phyloP scores from a whole-genome alignment of 2,329 filamentous ascomycete species.

The Hansfordia pulvinata region DNA sequence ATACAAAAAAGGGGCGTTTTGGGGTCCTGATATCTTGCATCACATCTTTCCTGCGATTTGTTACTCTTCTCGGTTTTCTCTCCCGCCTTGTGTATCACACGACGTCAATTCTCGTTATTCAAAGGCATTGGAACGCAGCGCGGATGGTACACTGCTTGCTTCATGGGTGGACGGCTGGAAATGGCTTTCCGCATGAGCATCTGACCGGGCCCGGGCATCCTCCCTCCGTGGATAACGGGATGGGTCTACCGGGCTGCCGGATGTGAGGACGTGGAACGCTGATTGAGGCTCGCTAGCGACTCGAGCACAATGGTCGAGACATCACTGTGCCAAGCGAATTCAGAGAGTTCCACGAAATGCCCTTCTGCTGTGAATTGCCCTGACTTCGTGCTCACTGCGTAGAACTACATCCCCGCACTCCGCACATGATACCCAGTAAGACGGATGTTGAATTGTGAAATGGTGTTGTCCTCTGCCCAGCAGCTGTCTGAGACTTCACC shows the following conservation, averaged over 20 bases:
- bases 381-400: no score
- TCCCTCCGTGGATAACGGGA: no score
- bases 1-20: conserved; percentile 55
- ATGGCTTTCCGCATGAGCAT: conserved; percentile 43
- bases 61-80: conserved; percentile 29
- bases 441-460: no score
- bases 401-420: no score
- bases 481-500: no score
- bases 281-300: conserved; percentile 52
- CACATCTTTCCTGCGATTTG: conserved; percentile 31
- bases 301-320: conserved; percentile 34
- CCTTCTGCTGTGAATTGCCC: neutral
- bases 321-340: conserved; percentile 47
- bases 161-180: conserved; percentile 46
- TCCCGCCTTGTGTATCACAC: conserved; percentile 27
- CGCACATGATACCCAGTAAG: no score
- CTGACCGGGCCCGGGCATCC: conserved; percentile 23
- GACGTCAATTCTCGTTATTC: conserved; percentile 26
- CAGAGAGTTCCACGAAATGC: conserved; percentile 39
- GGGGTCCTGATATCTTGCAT: conserved; percentile 77
- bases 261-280: conserved; percentile 50
- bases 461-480: no score
- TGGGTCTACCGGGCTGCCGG: no score
- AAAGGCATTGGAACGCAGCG: conserved; percentile 18
- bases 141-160: conserved; percentile 15